These are phyloP conservation scores for Clarireedia monteithiana DNA, from an alignment of 2,329 filamentous ascomycete genomes.

Conservation along the genomic window DNA sequence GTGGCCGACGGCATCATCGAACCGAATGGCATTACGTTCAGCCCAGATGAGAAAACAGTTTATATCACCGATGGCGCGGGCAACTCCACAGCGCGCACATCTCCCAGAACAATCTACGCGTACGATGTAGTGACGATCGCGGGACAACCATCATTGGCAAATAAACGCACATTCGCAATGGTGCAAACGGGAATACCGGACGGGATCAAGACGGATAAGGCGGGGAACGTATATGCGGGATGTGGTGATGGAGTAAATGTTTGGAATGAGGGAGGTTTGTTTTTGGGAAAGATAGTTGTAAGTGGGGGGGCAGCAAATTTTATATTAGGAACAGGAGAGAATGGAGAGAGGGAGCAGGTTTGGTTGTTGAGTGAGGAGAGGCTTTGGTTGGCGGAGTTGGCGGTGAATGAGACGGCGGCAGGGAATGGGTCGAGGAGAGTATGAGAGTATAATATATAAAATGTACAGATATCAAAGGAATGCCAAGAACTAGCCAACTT, in stretches of 20 bases:
- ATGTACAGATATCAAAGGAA: neutral
- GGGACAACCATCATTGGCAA: constrained; percentile 9
- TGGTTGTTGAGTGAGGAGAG: constrained; percentile 17
- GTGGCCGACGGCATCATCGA: constrained; percentile 49
- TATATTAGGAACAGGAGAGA: constrained; percentile 3
- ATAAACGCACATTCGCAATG: constrained; percentile 43
- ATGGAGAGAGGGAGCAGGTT: constrained; percentile 8
- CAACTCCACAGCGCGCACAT: constrained; percentile 29
- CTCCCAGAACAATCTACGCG: constrained; percentile 30
- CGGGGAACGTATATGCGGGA: constrained; percentile 46
- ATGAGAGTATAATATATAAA: neutral
- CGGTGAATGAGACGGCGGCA: neutral
- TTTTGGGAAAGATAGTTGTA: constrained; percentile 47
- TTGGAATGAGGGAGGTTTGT: constrained; percentile 39
- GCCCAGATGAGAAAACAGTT: constrained; percentile 41
- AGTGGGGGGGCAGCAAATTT: constrained; percentile 14
- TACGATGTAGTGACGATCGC: constrained; percentile 16
- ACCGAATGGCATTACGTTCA: constrained; percentile 51
- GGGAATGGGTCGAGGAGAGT: neutral
- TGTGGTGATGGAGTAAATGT: constrained; percentile 47
- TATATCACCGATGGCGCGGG: constrained; percentile 46
- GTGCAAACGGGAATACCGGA: constrained; percentile 46
- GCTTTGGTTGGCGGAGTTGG: constrained; percentile 12
- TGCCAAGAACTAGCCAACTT: no score
- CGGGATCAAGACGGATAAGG: constrained; percentile 44